These are phyloP conservation scores for Elsinoe necatrix DNA, from an alignment of 2,329 filamentous ascomycete genomes.

Conservation along the genomic window DNA sequence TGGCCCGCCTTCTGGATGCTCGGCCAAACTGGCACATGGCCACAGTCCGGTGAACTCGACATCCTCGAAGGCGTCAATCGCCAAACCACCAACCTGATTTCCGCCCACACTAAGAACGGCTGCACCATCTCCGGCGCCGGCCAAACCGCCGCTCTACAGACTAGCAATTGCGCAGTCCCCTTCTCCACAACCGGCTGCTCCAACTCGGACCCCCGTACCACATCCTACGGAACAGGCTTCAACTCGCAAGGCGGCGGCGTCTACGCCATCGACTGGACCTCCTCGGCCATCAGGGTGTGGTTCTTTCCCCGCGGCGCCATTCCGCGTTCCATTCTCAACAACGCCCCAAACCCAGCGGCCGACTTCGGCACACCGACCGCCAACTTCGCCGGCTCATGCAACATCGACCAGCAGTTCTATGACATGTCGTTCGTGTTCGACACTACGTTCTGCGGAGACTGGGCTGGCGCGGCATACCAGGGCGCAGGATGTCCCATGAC, in stretches of 20 bases:
- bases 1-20: conserved; percentile 40
- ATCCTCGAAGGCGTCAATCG: conserved; percentile 41
- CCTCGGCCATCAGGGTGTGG: conserved; percentile 63
- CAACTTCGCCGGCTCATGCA: conserved; percentile 38
- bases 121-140: conserved; percentile 32
- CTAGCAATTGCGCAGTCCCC: conserved; percentile 43
- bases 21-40: conserved; percentile 28
- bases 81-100: conserved; percentile 28
- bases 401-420: conserved; percentile 29
- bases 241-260: conserved; percentile 39
- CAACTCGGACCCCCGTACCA: conserved; percentile 17
- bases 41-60: conserved; percentile 38
- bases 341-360: conserved; percentile 41
- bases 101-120: conserved; percentile 23
- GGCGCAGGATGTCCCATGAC: conserved; percentile 17
- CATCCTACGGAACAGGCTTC: conserved; percentile 39
- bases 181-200: conserved; percentile 35
- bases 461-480: conserved; percentile 20
- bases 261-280: conserved; percentile 56
- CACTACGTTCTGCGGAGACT: conserved; percentile 34
- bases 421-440: conserved; percentile 56
- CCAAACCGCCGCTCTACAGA: conserved; percentile 40
- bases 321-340: conserved; percentile 50
- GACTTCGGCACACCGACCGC: conserved; percentile 55
- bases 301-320: conserved; percentile 64